Base-by-base conservation (phyloP, 345 rosid genomes). In the Eucalyptus rudis region DNA sequence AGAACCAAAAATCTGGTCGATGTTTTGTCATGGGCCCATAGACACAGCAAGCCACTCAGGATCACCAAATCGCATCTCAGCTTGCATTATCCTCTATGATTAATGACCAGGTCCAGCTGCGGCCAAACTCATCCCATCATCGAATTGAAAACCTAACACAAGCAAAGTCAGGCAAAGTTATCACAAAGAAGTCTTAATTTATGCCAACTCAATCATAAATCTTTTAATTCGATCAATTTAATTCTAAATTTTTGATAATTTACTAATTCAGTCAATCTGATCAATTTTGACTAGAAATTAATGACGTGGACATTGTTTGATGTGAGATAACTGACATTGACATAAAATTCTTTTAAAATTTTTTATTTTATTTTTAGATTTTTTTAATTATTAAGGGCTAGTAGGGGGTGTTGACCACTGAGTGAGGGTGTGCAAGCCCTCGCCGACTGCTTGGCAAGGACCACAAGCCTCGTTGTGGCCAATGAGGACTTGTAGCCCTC, bases 321-420 rank as follows among this genome's bases (percentile, higher is more conserved):
- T 56, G 29, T 10, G 29, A 24, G 27, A 56, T 0, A 24, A 56
- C 0, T 22, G 13, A 56, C 29, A 24, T 56, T 56, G 4, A 10
- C 25, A 56, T 56, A 24, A 56, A 56, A 4, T 4, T 56, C 13
- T 56, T 56, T 24, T 4, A 56, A n/a, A 56, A 8, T 2, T 56
- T 56, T 54, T 56, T 22, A 22, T 24, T 56, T 24, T 56, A 8
- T 22, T 56, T 56, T 52, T 0, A 52, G 24, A 22, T 16, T 52
- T 9, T 54, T 56, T 24, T 10, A 22, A 56, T 10, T 24, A 0
- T 56, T 56, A 24, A 24, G 13, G 1, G 29, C 29, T 56, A 56
- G 29, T 0, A 8, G 0, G 62, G 59, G 62, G 62, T 0, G 1
- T 1, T 0, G 1, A 24, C 6, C 62, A 56, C 1, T 56, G 10